Conservation (phyloP, 345 rosid genomes). For the Arabidopsis thaliana region TAIR10.1 NC_003070.9:15931501-15932000, state of each 20-base stretch:
- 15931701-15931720: conserved; percentile 94
- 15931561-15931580: conserved; percentile 96
- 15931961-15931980: neutral
- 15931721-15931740: conserved; percentile 90
- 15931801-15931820: conserved; percentile 40
- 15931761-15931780: conserved; percentile 15
- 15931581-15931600: conserved; percentile 95
- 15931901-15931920: conserved; percentile 46
- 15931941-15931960: conserved; percentile 1
- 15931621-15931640: neutral
- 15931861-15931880: conserved; percentile 92
- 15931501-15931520: conserved; percentile 30
- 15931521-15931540: conserved; percentile 65
- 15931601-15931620: conserved; percentile 56
- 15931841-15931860: conserved; percentile 84
- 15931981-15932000: neutral
- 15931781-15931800: conserved; percentile 35
- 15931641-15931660: conserved; percentile 31
- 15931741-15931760: conserved; percentile 88
- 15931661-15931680: conserved; percentile 58
- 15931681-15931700: conserved; percentile 81
- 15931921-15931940: neutral
- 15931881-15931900: conserved; percentile 90
- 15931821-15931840: conserved; percentile 85
- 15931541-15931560: conserved; percentile 92